These are phyloP conservation scores for Fusarium verrucosum DNA, from an alignment of 2,329 filamentous ascomycete species.

Conservation along the genomic window DNA sequence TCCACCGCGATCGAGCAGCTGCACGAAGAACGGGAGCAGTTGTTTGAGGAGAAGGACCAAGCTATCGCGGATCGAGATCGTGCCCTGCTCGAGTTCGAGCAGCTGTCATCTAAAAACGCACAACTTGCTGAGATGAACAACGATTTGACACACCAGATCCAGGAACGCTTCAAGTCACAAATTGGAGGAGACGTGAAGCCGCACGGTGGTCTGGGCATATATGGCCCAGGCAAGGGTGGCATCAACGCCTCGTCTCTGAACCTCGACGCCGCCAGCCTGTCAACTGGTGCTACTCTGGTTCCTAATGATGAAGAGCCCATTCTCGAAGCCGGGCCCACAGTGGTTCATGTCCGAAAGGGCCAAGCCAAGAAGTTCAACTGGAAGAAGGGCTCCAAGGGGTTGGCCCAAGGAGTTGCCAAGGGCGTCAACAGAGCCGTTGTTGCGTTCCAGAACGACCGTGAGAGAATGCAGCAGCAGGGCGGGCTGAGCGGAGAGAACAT, in stretches of 20 bases:
- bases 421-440: conserved; percentile 92
- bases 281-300: conserved; percentile 67
- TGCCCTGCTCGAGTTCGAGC: conserved; percentile 94
- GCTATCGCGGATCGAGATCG: conserved; percentile 89
- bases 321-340: conserved; percentile 81
- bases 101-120: conserved; percentile 91
- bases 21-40: conserved; percentile 77
- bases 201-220: conserved; percentile 66
- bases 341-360: conserved; percentile 93
- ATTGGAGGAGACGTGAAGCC: conserved; percentile 62
- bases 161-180: conserved; percentile 88
- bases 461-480: conserved; percentile 61
- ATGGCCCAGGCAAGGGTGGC: conserved; percentile 62
- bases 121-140: conserved; percentile 96
- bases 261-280: conserved; percentile 62
- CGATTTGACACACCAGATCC: conserved; percentile 91
- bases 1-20: conserved; percentile 66
- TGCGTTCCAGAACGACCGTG: conserved; percentile 70
- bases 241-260: conserved; percentile 61
- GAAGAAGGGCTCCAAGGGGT: conserved; percentile 95
- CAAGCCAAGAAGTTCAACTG: conserved; percentile 98
- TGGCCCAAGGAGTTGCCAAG: conserved; percentile 94
- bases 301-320: conserved; percentile 73
- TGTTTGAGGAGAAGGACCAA: conserved; percentile 85
- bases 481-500: conserved; percentile 70